Evolutionary conservation across 2,329 filamentous ascomycete genomes (phyloP), one percentile per base, ranked within the genome.

Genomic region (Ophiostoma novo-ulmi): DNA sequence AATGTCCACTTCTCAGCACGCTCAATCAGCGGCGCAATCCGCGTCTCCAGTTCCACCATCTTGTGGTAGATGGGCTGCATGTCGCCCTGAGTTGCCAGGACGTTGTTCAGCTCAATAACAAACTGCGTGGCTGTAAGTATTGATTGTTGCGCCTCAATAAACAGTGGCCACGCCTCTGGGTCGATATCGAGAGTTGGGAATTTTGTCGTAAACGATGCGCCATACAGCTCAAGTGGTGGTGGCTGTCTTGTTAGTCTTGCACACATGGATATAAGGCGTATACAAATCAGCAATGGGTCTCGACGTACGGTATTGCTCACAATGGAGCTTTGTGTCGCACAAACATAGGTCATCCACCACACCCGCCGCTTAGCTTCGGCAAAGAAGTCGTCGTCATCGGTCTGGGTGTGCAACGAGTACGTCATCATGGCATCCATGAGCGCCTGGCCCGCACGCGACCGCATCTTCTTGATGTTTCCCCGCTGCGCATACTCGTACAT

Each of bases 341-440:
- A 82, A 20, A 84, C 80, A 71, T 85, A 86, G 78, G 83, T 85
- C 82, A 85, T 85, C 84, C 84, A 85, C 83, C 83, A 85, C 6
- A 81, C 78, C 39, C 83, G 79, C 39, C 82, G 78, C 73, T 80
- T 80, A 14, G 81, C 81, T 73, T 85, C 83, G 0, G 80, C 76
- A 72, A 79, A 84, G 39, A 78, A 83, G 55, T 77, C 75, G 61
- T 82, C 80, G 44, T 82, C 79, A 5, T 79, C 77, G 5, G 74
- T 77, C 66, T 77, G 78, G 7, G 75, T 76, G 74, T 85, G 83
- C 1, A 85, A 76, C 6, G 77, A 79, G 35, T 82, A 74, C 41
- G 79, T 80, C 78, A 84, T 82, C 79, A 84, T 82, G 8, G 83
- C 83, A 20, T 80, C 75, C 72, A 82, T 78, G 52, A 85, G 74